These are phyloP conservation scores for Nakazawaea pomicola DNA, from an alignment of 805 yeast species.

Conservation along the genomic window DNA sequence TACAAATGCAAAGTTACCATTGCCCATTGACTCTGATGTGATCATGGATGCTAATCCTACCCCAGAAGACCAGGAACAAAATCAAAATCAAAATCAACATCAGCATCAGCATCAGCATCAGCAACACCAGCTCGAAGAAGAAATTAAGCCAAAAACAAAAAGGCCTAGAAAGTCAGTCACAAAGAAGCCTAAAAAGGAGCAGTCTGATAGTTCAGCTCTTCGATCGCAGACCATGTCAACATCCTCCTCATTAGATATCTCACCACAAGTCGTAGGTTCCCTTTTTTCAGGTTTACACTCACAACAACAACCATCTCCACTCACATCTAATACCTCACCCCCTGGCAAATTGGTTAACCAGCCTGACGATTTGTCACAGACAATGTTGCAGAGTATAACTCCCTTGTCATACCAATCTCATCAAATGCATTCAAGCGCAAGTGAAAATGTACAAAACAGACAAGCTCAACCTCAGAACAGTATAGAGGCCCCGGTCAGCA, in stretches of 20 bases:
- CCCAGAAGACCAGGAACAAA: too few species aligned
- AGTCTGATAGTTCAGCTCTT: too few species aligned
- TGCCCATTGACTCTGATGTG: constrained; percentile 8
- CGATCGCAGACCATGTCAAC: not conserved
- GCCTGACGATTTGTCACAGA: not conserved
- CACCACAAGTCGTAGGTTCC: constrained; percentile 10
- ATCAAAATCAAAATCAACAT: too few species aligned
- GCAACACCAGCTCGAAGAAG: too few species aligned
- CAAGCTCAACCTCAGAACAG: too few species aligned
- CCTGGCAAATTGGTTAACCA: constrained; percentile 6
- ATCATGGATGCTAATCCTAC: too few species aligned
- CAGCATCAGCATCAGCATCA: too few species aligned
- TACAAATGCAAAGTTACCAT: constrained; percentile 46
- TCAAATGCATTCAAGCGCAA: constrained; percentile 1
- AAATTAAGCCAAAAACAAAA: not conserved
- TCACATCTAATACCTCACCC: constrained; percentile 9
- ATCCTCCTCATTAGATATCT: constrained; percentile 3
- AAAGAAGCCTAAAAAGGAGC: not conserved
- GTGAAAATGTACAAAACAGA: not conserved
- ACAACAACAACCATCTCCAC: constrained; percentile 8
- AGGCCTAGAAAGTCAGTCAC: not conserved
- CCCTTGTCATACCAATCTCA: constrained; percentile 5
- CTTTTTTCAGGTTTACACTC: not conserved
- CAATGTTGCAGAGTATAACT: constrained; percentile 2
- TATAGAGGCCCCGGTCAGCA: not conserved